Conservation (phyloP, 2,329 filamentous ascomycete species). For the Fusarium graminum region DNA sequence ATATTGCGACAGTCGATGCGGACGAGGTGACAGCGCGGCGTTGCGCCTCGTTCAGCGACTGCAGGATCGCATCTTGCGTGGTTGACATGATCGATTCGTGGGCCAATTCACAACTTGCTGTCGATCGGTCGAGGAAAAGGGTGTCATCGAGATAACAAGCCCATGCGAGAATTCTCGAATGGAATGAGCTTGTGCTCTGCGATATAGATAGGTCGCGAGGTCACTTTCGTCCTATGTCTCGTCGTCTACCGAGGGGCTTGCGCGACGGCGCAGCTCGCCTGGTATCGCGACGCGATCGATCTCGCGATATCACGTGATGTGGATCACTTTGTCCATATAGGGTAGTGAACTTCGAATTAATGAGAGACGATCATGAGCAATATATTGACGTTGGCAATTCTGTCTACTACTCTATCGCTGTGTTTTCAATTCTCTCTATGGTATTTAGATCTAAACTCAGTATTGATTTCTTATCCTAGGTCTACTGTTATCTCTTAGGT, state of each 20-base stretch:
- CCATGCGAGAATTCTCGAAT: constrained; percentile 6
- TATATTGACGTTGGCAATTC: background rate
- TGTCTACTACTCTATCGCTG: background rate
- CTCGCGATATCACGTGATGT: constrained; percentile 37
- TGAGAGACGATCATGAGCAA: too few species aligned
- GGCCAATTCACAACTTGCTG: constrained; percentile 40
- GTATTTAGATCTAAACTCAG: background rate
- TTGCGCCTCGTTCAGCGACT: constrained; percentile 68
- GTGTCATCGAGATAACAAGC: constrained; percentile 31
- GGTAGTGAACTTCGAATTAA: background rate
- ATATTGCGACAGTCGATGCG: constrained; percentile 71
- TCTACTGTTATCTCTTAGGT: background rate
- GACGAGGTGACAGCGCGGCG: constrained; percentile 67
- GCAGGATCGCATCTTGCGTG: constrained; percentile 56
- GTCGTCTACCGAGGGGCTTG: constrained; percentile 1
- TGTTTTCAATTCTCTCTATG: background rate
- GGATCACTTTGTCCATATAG: background rate
- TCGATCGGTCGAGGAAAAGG: constrained; percentile 8
- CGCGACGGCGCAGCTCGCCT: background rate
- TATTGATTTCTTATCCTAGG: background rate
- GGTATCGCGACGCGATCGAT: constrained; percentile 25
- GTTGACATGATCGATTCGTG: constrained; percentile 48
- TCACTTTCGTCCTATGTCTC: background rate
- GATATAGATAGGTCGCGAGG: background rate
- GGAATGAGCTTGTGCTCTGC: background rate